phyloP scores from a whole-genome alignment of 2,329 filamentous ascomycete species.

The Clonostachys rhizophaga region DNA sequence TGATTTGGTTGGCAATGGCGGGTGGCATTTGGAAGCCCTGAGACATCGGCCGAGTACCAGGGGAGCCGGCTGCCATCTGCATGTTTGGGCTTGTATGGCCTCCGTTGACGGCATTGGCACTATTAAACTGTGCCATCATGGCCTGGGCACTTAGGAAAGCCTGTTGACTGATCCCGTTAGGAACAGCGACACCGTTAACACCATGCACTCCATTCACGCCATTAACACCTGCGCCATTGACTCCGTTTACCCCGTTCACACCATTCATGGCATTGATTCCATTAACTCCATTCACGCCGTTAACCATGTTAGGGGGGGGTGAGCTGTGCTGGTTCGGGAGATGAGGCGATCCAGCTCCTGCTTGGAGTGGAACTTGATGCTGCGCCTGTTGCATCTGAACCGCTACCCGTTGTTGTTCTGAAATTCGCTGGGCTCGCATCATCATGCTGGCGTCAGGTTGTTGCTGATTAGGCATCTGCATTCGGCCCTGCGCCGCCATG shows the following conservation, averaged over 20 bases:
- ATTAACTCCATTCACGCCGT: neutral
- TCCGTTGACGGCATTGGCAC: constrained; percentile 30
- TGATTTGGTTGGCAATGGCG: constrained; percentile 37
- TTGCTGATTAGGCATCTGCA: constrained; percentile 36
- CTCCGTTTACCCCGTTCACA: constrained; percentile 21
- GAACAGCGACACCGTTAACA: constrained; percentile 18
- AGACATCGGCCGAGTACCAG: constrained; percentile 20
- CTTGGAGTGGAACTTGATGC: constrained; percentile 19
- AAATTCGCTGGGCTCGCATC: constrained; percentile 61
- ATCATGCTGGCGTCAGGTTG: constrained; percentile 30
- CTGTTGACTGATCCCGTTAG: constrained; percentile 44
- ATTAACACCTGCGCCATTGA: constrained; percentile 20
- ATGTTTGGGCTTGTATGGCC: constrained; percentile 24
- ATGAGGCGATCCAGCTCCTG: constrained; percentile 19
- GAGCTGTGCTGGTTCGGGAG: constrained; percentile 33
- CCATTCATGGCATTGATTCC: constrained; percentile 14
- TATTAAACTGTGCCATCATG: constrained; percentile 47
- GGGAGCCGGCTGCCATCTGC: constrained; percentile 41
- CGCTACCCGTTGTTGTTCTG: constrained; percentile 56
- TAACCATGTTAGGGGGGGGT: constrained; percentile 29
- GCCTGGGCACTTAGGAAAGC: constrained; percentile 46
- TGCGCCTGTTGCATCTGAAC: constrained; percentile 39
- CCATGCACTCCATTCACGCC: constrained; percentile 15
- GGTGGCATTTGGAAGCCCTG: constrained; percentile 36
- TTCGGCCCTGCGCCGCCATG: constrained; percentile 50